A percentile compares a stretch with the other conserved stretches of the same genome.
These are phyloP conservation scores for Kurtzmaniella fragi DNA, from an alignment of 805 yeast genomes.

Conservation along the genomic window DNA sequence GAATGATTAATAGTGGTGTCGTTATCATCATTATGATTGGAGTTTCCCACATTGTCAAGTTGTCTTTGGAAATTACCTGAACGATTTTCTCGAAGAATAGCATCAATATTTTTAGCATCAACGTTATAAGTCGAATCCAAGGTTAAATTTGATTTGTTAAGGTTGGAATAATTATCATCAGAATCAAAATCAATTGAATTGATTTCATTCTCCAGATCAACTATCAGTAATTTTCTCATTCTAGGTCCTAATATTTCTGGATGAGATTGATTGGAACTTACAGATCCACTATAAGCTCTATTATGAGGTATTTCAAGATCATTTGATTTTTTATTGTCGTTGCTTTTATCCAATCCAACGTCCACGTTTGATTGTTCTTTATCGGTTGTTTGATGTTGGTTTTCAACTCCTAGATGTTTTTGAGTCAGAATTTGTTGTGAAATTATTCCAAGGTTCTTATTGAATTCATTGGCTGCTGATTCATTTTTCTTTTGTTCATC, in stretches of 20 bases:
- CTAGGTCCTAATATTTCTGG: conserved; percentile 13
- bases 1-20: conserved; percentile 3
- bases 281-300: conserved; percentile 31
- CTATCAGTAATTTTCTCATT: conserved; percentile 37
- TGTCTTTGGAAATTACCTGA: conserved; percentile 1
- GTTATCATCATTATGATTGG: neutral
- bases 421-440: neutral
- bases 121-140: conserved; percentile 1
- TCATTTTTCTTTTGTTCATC: neutral
- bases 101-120: conserved; percentile 1
- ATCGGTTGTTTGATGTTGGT: neutral
- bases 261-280: conserved; percentile 25
- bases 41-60: neutral
- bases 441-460: too few species aligned
- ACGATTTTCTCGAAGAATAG: neutral
- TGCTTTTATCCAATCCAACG: neutral
- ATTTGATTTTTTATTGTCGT: conserved; percentile 1
- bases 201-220: conserved; percentile 41
- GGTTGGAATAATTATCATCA: conserved; percentile 8
- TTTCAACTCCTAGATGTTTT: conserved; percentile 8
- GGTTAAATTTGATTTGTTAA: conserved; percentile 2
- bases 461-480: too few species aligned
- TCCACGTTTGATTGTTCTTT: too few species aligned
- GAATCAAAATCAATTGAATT: conserved; percentile 33
- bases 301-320: conserved; percentile 5